Base-by-base conservation (phyloP, 306 rosid genomes). In the Cucurbita argyrosperma region DNA sequence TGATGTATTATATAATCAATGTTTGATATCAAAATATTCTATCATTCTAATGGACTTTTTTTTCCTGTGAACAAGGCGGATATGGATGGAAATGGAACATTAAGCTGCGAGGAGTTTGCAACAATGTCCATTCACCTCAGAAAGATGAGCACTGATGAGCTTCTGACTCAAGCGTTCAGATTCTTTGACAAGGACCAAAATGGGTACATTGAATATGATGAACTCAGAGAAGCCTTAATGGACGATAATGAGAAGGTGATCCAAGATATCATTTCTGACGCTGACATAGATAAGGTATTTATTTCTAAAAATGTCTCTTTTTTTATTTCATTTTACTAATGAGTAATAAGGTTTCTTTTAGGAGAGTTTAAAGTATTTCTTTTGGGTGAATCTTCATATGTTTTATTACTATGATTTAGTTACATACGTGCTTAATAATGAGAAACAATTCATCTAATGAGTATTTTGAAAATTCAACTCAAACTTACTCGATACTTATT, bases 131-230 rank as follows among this genome's bases (percentile, higher is more conserved):
- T 94, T 79, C 94, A 90, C 75, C 43, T 94, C 73, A 88, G 80
- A 75, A 90, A 62, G 82, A 87, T 88, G 18, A 86, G 82, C 79
- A 84, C 82, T n/a, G 96, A 94, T 39, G 96, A 89, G 76, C 81
- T 64, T 86, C 92, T 94, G 10, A n/a, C 85, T 6, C 86, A 84
- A 81, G 98, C 97, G 68, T 94, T 94, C 80, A 61, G 65, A 66
- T 80, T 76, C 84, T 90, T 94, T 45, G 97, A 94, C 88, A 94
- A 89, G 81, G 87, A 94, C 47, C 69, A 75, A 43, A 90, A 74
- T 18, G 97, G 96, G 19, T 94, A 72, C 71, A 86, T 94, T 59
- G 98, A 94, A 86, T 89, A 88, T 59, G 96, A 90, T n/a, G 98
- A 94, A 76, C 81, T 94, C 82, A 90, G 77, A 80, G 89, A 89